A percentile compares a stretch with the other conserved stretches of the same genome.
These are phyloP conservation scores for Psilocybe azurescens DNA, from an alignment of 768 basidiomycete genomes.

Conservation along the genomic window DNA sequence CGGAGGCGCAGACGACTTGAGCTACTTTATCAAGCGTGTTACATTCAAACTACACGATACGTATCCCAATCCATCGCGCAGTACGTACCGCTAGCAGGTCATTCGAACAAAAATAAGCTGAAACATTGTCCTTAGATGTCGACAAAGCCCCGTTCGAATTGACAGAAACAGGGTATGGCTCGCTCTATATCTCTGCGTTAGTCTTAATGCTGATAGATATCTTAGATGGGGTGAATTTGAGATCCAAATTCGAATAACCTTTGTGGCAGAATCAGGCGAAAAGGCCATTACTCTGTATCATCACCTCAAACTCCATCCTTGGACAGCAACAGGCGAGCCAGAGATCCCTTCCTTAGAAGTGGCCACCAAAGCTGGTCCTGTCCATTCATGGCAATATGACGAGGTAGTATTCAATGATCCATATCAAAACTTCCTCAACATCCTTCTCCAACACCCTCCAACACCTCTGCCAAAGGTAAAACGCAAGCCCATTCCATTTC, in stretches of 20 bases:
- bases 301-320: constrained; percentile 94
- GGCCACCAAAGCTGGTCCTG: constrained; percentile 72
- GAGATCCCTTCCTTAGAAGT: constrained; percentile 71
- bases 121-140: constrained; percentile 55
- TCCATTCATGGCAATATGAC: constrained; percentile 99
- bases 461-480: constrained; percentile 75
- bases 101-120: constrained; percentile 1
- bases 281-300: constrained; percentile 89
- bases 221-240: constrained; percentile 99
- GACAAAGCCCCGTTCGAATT: constrained; percentile 96
- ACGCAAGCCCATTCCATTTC: constrained; percentile 72
- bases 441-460: constrained; percentile 82
- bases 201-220: constrained; percentile 1
- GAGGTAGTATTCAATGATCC: constrained; percentile 98
- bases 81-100: constrained; percentile 49
- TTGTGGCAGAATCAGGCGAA: constrained; percentile 88
- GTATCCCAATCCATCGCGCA: constrained; percentile 87
- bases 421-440: constrained; percentile 81
- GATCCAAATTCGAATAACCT: constrained; percentile 89
- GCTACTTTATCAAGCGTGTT: constrained; percentile 93
- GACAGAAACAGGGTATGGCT: constrained; percentile 90
- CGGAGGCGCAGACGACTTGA: constrained; percentile 89
- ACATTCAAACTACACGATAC: constrained; percentile 98
- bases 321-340: constrained; percentile 68
- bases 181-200: background rate